Evolutionary conservation across 1,284 basidiomycete genomes (phyloP).

Genomic region (Mycena sp.): DNA sequence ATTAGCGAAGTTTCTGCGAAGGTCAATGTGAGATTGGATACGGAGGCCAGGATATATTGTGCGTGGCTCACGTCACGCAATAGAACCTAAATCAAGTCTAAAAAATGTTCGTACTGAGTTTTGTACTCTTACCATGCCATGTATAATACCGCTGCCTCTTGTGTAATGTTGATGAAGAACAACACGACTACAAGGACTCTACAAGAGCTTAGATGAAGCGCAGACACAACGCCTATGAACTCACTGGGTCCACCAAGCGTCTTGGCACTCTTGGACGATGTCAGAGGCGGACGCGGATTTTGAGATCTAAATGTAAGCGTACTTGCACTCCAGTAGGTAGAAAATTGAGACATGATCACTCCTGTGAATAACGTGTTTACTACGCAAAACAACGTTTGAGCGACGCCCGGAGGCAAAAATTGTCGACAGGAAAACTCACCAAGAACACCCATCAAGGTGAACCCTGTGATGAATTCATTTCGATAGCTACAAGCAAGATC

Average conservation of each 20-base stretch:
- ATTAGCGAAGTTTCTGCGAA: slow-evolving; percentile 5
- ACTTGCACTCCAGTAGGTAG: slow-evolving; percentile 16
- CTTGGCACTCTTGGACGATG: neutral
- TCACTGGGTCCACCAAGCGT: slow-evolving; percentile 10
- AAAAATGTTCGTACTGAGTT: neutral
- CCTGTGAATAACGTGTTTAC: slow-evolving; percentile 11
- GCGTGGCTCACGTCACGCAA: slow-evolving; percentile 7
- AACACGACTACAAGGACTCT: neutral
- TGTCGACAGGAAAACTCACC: slow-evolving; percentile 12
- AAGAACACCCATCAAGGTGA: neutral
- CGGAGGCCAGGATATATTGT: neutral
- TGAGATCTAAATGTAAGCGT: neutral
- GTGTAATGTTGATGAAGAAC: neutral
- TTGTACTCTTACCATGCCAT: slow-evolving; percentile 3
- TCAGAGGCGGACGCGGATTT: neutral
- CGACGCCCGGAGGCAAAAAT: no score
- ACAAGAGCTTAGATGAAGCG: neutral
- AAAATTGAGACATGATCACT: slow-evolving; percentile 11
- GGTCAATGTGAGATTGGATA: neutral
- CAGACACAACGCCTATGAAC: neutral
- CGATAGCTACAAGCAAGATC: neutral
- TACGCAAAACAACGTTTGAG: no score
- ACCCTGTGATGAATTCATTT: neutral
- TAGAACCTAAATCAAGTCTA: neutral
- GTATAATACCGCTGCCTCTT: slow-evolving; percentile 4